These are phyloP conservation scores for Sanghuangporus weigelae DNA, from an alignment of 1,284 basidiomycete species.

Conservation along the genomic window DNA sequence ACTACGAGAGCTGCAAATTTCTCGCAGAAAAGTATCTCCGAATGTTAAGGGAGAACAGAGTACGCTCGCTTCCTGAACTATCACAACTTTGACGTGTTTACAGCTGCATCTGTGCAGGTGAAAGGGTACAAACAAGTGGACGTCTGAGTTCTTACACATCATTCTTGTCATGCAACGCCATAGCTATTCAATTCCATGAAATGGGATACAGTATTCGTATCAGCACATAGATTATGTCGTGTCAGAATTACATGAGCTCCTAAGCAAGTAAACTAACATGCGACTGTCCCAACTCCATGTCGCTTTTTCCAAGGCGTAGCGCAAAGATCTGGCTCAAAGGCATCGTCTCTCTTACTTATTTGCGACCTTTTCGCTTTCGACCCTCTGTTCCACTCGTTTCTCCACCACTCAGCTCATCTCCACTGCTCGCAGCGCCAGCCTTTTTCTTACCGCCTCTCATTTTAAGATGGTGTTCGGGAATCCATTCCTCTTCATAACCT, in stretches of 20 bases:
- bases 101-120: constrained; percentile 32
- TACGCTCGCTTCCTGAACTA: constrained; percentile 37
- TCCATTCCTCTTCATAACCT: constrained; percentile 89
- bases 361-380: constrained; percentile 54
- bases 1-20: constrained; percentile 85
- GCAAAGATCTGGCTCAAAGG: too few relatives aligned
- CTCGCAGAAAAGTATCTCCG: constrained; percentile 80
- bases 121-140: constrained; percentile 52
- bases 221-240: not conserved
- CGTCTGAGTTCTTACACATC: constrained; percentile 5
- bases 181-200: not conserved
- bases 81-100: not conserved
- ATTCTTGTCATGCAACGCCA: not conserved
- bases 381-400: constrained; percentile 56
- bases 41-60: constrained; percentile 84
- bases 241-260: not conserved
- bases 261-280: not conserved
- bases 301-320: not conserved
- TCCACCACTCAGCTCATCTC: constrained; percentile 59
- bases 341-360: constrained; percentile 28
- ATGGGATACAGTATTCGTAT: not conserved
- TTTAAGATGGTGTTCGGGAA: constrained; percentile 81
- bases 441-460: constrained; percentile 55
- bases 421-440: constrained; percentile 46
- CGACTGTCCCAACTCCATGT: not conserved